These are phyloP conservation scores for Tricholoma saponaceum DNA, from an alignment of 768 basidiomycete species.

Conservation along the genomic window DNA sequence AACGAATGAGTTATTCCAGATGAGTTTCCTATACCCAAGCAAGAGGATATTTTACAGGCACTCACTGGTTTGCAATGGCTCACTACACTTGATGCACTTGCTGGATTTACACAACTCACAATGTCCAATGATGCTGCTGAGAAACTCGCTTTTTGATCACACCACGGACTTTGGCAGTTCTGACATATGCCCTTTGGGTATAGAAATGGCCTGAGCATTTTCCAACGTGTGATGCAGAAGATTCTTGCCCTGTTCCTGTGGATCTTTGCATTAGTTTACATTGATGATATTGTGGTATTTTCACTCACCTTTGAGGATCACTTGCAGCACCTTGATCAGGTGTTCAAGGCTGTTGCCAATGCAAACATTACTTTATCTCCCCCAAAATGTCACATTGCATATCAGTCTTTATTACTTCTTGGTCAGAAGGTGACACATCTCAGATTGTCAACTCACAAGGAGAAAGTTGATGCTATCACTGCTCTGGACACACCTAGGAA, in stretches of 20 bases:
- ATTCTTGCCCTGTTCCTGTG: slow-evolving; percentile 31
- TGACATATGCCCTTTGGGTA: slow-evolving; percentile 11
- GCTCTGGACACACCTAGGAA: slow-evolving; percentile 23
- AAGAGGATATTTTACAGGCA: slow-evolving; percentile 23
- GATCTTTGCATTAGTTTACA: slow-evolving; percentile 36
- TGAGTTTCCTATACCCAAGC: slow-evolving; percentile 25
- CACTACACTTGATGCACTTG: slow-evolving; percentile 18
- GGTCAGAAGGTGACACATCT: slow-evolving; percentile 37
- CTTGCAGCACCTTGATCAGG: slow-evolving; percentile 22
- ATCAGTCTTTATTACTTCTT: slow-evolving; percentile 28
- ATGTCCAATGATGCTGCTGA: slow-evolving; percentile 21
- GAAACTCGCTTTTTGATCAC: slow-evolving; percentile 33
- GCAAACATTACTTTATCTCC: slow-evolving; percentile 30
- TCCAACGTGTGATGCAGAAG: slow-evolving; percentile 37
- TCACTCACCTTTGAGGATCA: slow-evolving; percentile 26
- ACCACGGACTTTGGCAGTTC: slow-evolving; percentile 37
- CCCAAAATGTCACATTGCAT: slow-evolving; percentile 30
- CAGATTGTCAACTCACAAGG: slow-evolving; percentile 32
- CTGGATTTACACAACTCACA: slow-evolving; percentile 26
- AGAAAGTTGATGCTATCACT: slow-evolving; percentile 31
- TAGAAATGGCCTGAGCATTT: slow-evolving; percentile 34
- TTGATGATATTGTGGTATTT: slow-evolving; percentile 38
- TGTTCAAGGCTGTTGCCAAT: slow-evolving; percentile 22
- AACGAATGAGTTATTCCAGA: too few relatives aligned
- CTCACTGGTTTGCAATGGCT: slow-evolving; percentile 27